A percentile compares a stretch with the other conserved stretches of the same genome.
Conservation (phyloP, 129 eudicot species). For the Escallonia rubra region DNA sequence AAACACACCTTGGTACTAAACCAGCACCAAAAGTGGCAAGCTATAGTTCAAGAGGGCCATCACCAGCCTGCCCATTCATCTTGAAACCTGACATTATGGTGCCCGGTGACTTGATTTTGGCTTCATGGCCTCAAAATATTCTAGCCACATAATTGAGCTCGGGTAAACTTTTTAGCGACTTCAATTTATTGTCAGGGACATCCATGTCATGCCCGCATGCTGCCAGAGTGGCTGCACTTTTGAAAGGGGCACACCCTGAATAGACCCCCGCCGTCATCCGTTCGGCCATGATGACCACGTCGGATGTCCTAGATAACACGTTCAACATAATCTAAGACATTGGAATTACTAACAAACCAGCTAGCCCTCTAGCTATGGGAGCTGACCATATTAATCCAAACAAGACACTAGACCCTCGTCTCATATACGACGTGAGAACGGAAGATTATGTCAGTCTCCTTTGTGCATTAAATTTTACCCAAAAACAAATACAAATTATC, state of each 20-base stretch:
- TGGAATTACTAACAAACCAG: too few species aligned
- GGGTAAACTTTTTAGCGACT: slow-evolving; percentile 26
- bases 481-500: too few species aligned
- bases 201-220: slow-evolving; percentile 82
- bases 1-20: slow-evolving; percentile 33
- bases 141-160: slow-evolving; percentile 20
- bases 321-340: too few species aligned
- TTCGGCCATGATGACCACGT: too few species aligned
- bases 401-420: too few species aligned
- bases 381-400: too few species aligned
- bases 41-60: slow-evolving; percentile 82
- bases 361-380: too few species aligned
- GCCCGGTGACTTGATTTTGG: slow-evolving; percentile 65
- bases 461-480: too few species aligned
- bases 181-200: slow-evolving; percentile 64
- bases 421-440: too few species aligned
- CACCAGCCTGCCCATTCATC: slow-evolving; percentile 48
- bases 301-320: too few species aligned
- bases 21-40: slow-evolving; percentile 58
- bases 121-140: slow-evolving; percentile 56
- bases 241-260: slow-evolving; percentile 56
- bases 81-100: slow-evolving; percentile 73
- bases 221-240: slow-evolving; percentile 64
- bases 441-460: too few species aligned
- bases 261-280: too few species aligned